A percentile compares a stretch with the other conserved stretches of the same genome.
These are phyloP conservation scores for Chloranthus sessilifolius DNA, from an alignment of 164 flowering plant genomes.

Conservation along the genomic window DNA sequence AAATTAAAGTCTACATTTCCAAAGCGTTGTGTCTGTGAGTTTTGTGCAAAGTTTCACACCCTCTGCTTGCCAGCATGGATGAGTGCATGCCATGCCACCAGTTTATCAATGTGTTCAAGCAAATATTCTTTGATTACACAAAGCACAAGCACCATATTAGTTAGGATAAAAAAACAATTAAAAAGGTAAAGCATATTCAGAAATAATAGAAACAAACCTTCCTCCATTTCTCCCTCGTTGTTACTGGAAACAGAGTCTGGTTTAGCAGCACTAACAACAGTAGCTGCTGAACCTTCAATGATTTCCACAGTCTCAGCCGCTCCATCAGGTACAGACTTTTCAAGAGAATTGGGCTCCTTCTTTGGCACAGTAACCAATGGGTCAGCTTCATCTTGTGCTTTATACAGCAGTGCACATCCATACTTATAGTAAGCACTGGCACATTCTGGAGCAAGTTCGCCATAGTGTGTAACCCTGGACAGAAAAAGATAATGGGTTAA, in stretches of 20 bases:
- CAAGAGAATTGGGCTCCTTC: constrained; percentile 43
- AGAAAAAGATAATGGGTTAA: constrained; percentile 1
- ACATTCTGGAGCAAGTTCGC: constrained; percentile 90
- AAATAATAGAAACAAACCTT: constrained; percentile 30
- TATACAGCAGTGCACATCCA: constrained; percentile 79
- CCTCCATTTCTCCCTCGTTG: constrained; percentile 29
- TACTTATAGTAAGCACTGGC: constrained; percentile 64
- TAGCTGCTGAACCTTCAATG: constrained; percentile 48
- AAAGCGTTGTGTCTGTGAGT: no score
- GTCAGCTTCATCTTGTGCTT: constrained; percentile 95
- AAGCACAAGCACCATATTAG: no score
- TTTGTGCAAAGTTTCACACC: no score
- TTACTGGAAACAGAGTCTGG: constrained; percentile 27
- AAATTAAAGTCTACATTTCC: no score
- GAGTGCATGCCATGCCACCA: no score
- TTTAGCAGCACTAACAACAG: constrained; percentile 40
- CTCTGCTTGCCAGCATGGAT: no score
- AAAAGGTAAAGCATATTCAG: background rate
- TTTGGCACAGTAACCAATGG: constrained; percentile 68
- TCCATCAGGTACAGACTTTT: constrained; percentile 33
- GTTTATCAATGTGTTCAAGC: no score
- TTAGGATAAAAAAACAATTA: background rate
- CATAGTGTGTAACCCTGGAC: constrained; percentile 72
- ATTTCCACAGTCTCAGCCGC: constrained; percentile 14
- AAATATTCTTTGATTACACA: no score